phyloP scores from a whole-genome alignment of 768 basidiomycete species.

The Pisolithus marmoratus region DNA sequence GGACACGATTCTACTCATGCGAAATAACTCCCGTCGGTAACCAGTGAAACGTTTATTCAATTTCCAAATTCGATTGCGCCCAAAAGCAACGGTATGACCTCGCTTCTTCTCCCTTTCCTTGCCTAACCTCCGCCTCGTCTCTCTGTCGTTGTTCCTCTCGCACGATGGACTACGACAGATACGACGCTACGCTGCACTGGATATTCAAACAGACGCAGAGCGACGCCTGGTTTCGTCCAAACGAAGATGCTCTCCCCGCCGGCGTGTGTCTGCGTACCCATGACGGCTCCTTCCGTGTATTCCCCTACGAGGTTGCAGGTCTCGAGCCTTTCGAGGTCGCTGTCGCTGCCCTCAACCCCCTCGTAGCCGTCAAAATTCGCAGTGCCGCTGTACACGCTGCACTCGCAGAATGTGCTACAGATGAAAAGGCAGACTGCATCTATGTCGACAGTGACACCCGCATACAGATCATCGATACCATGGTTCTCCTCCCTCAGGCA shows the following conservation, averaged over 20 bases:
- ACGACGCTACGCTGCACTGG: conserved; percentile 25
- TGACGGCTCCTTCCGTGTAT: conserved; percentile 45
- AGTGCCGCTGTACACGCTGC: conserved; percentile 48
- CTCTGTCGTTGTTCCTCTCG: conserved; percentile 2
- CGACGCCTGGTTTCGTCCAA: conserved; percentile 51
- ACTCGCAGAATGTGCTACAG: conserved; percentile 32
- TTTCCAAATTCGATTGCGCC: no score
- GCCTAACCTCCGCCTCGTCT: conserved; percentile 5
- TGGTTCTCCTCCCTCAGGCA: conserved; percentile 62
- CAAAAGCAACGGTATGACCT: no score
- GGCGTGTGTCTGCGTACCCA: conserved; percentile 48
- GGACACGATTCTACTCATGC: no score
- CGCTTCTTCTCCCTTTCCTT: background rate
- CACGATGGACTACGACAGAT: conserved; percentile 29
- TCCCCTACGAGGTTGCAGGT: conserved; percentile 47
- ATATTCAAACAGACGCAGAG: conserved; percentile 33
- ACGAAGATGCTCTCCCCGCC: conserved; percentile 40
- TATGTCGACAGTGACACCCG: conserved; percentile 54
- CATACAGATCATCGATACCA: conserved; percentile 79
- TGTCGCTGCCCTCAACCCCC: conserved; percentile 46
- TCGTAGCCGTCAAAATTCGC: conserved; percentile 50
- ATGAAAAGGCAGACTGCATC: conserved; percentile 31
- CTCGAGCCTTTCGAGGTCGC: conserved; percentile 53
- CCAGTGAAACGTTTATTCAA: no score
- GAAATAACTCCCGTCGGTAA: no score